Base-by-base conservation (phyloP, 148 eudicot species). In the Pharnaceum exiguum region DNA sequence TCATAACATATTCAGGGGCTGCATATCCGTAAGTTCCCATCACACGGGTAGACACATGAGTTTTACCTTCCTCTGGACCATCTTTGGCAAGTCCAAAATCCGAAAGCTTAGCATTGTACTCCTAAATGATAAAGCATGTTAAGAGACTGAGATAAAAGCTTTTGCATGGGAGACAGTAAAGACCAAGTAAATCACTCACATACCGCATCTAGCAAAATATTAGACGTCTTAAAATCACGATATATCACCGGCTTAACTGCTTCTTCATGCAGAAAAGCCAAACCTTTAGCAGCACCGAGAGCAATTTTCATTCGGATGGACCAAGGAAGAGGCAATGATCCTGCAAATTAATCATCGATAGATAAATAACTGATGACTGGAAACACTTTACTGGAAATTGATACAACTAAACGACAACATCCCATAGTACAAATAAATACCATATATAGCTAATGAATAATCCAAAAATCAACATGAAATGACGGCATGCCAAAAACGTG, bases 11-110 rank as follows among this genome's bases (percentile, higher is more conserved):
- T 38, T 72, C 81, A 1, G 96, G 96, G 37, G 96, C 97, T 11
- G 95, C 97, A 78, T 90, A 90, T 59, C 97, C 97, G 46, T 86
- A 90, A 9, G 97, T 90, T 70, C 97, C 97, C 97, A 90, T 90
- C 49, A 90, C 97, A 26, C 97, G 95, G 7, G 97, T 90, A 43
- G 97, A 90, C 27, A 90, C 95, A 75, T 90, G 97, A 55, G 97
- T 90, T 68, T 90, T 90, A 57, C 87, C 97, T 65, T 87, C 97
- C 71, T 86, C 95, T 1, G 97, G 97, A 68, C 83, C 97, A 74
- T 90, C 95, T 72, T 90, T 90, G 51, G 97, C 97, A 60, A 90
- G 95, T 49, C 97, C 97, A 59, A 90, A 90, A 73, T 90, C 97
- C 26, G 97, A 90, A 44, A 90, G 86, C 73, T 86, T 90, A 53